phyloP scores from a whole-genome alignment of 1,139 yeast species.

The Hyphopichia khmerensis region DNA sequence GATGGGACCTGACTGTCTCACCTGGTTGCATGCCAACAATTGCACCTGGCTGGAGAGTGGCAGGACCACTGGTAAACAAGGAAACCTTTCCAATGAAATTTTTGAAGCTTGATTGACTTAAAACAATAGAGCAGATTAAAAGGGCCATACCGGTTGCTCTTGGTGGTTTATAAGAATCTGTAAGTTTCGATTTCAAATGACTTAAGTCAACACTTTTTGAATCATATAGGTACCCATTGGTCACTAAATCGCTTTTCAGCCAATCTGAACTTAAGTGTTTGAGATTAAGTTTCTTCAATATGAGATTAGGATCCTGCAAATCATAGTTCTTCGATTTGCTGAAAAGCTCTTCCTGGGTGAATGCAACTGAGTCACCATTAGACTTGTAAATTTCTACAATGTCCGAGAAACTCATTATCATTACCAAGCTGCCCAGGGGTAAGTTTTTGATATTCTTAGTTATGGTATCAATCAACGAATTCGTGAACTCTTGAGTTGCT shows the following conservation, averaged over 20 bases:
- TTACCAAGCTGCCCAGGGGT: constrained; percentile 21
- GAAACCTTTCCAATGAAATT: constrained; percentile 24
- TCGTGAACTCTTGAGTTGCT: constrained; percentile 5
- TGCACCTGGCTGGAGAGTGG: constrained; percentile 34
- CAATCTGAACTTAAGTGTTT: constrained; percentile 7
- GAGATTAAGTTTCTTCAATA: background rate
- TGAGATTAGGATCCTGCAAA: background rate
- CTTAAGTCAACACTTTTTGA: constrained; percentile 7
- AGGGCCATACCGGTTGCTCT: constrained; percentile 35
- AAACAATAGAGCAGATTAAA: constrained; percentile 20
- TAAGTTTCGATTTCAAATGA: constrained; percentile 14
- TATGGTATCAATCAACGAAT: constrained; percentile 16
- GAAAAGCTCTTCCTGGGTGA: constrained; percentile 5
- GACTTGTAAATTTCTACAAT: constrained; percentile 24
- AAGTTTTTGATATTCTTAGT: constrained; percentile 16
- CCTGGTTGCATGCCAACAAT: constrained; percentile 18
- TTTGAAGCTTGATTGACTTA: constrained; percentile 17
- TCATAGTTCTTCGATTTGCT: background rate
- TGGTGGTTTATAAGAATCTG: constrained; percentile 27
- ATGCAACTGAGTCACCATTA: background rate
- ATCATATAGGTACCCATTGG: constrained; percentile 5
- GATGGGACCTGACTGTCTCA: constrained; percentile 29
- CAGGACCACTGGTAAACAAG: constrained; percentile 37
- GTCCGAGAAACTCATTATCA: constrained; percentile 30
- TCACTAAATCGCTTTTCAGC: constrained; percentile 9